Conservation (phyloP, 1,284 basidiomycete genomes). For the Cronartium quercuum region DNA sequence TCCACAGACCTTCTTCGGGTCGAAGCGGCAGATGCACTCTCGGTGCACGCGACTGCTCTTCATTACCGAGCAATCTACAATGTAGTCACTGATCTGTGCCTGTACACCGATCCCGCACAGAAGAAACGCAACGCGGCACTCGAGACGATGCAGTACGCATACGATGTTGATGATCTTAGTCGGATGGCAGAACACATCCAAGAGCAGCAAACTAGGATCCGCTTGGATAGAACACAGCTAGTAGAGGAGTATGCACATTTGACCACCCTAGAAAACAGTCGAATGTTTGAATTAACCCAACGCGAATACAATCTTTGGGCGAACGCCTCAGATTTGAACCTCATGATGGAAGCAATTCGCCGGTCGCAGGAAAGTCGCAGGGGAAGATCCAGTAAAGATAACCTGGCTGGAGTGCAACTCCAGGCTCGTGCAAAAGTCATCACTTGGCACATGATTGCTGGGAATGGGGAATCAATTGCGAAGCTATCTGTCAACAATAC, state of each 20-base stretch:
- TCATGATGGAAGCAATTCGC: slow-evolving; percentile 83
- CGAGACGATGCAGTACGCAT: slow-evolving; percentile 68
- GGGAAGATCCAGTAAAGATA: slow-evolving; percentile 60
- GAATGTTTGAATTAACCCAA: slow-evolving; percentile 57
- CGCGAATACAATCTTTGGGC: slow-evolving; percentile 69
- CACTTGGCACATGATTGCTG: slow-evolving; percentile 88
- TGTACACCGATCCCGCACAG: slow-evolving; percentile 80
- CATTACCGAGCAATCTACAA: slow-evolving; percentile 84
- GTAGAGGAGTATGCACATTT: slow-evolving; percentile 42
- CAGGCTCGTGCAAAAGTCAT: slow-evolving; percentile 79
- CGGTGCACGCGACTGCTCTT: slow-evolving; percentile 75
- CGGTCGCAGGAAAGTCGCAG: slow-evolving; percentile 61
- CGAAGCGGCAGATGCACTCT: slow-evolving; percentile 53
- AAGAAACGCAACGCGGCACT: slow-evolving; percentile 68
- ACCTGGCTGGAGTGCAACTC: slow-evolving; percentile 65
- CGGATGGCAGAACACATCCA: slow-evolving; percentile 39
- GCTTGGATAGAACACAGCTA: slow-evolving; percentile 21
- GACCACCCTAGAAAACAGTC: slow-evolving; percentile 54
- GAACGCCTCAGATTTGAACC: slow-evolving; percentile 71
- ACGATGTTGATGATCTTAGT: slow-evolving; percentile 37
- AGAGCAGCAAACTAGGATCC: slow-evolving; percentile 31
- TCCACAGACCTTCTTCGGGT: slow-evolving; percentile 37
- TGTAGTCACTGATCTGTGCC: slow-evolving; percentile 76
- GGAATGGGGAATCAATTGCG: slow-evolving; percentile 66
- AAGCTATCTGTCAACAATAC: slow-evolving; percentile 77